phyloP scores from a whole-genome alignment of 73 alveolate species.

The Breviolum minutum region DNA sequence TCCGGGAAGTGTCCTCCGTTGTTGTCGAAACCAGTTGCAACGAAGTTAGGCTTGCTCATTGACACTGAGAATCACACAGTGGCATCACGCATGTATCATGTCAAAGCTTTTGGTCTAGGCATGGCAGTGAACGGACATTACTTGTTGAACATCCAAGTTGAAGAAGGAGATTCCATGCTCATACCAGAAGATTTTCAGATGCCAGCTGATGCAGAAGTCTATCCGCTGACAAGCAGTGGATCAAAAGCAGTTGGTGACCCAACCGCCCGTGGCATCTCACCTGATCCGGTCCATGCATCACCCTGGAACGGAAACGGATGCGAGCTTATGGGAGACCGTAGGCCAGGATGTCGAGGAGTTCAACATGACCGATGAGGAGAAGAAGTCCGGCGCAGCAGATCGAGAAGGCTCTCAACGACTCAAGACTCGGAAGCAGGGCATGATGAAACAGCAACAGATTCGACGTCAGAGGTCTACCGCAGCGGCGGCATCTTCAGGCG shows the following conservation, averaged over 20 bases:
- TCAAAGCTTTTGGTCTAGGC: neutral
- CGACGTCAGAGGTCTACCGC: no score
- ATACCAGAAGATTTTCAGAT: neutral
- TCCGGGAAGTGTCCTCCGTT: slow-evolving; percentile 8
- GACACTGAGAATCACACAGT: slow-evolving; percentile 15
- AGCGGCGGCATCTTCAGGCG: neutral
- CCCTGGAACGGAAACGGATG: no score
- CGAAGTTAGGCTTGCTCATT: neutral
- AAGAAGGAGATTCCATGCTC: no score
- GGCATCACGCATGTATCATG: neutral
- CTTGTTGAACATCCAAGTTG: neutral
- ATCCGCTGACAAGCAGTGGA: neutral
- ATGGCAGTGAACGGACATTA: neutral
- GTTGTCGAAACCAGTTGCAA: neutral
- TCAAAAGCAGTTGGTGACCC: neutral
- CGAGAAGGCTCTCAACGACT: no score
- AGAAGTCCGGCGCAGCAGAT: neutral
- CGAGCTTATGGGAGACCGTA: neutral
- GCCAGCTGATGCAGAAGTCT: neutral
- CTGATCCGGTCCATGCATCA: neutral
- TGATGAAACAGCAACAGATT: no score
- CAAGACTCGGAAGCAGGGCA: neutral
- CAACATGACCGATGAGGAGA: neutral
- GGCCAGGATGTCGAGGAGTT: neutral
- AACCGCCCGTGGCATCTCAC: no score